Base-by-base conservation (phyloP, 2,329 filamentous ascomycete genomes). In the Conoideocrella luteorostrata region DNA sequence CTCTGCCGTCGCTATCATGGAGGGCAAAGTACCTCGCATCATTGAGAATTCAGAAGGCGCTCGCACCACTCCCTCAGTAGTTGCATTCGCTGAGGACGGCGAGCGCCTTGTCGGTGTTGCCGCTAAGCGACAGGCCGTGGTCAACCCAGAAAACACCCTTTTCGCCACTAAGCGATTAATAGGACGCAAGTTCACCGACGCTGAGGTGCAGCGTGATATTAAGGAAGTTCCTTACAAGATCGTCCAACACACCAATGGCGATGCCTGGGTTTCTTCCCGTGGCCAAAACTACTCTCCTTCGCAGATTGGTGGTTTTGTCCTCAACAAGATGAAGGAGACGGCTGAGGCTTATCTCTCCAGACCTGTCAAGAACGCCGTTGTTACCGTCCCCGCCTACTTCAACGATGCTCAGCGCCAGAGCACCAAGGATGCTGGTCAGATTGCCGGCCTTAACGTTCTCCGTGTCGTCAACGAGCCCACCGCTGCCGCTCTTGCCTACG, bases 261-360 rank as follows among this genome's bases (percentile, higher is more conserved):
- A 96, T 64, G 91, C 91, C 51, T 96, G 91, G 91, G 86, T 97
- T 52, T 82, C 90, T 69, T 87, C 90, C 57, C 88, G 89, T 57
- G 89, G 84, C 63, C 82, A 96, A 71, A 95, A 90, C 70, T 96
- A 96, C 78, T 96, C 90, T 54, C 91, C 91, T 46, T 95, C 90
- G n/a, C 91, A 97, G 71, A 88, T 97, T 52, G 91, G 91, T 79
- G 91, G 90, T 63, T 95, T 96, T 69, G 78, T 96, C 54, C 80
- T 97, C 59, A 84, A 89, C 69, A 96, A 97, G 82, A 96, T 96
- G 91, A 96, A 95, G 82, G 91, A 96, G 78, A 97, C 91, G 41
- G 91, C 91, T 53, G 90, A 96, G 76, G 77, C 86, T 50, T 95
- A 94, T 74, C 80, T 95, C 54, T 82, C 86, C 71, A 95, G 89